Conservation (phyloP, 2,329 filamentous ascomycete species). For the Fusarium sulawesiense region DNA sequence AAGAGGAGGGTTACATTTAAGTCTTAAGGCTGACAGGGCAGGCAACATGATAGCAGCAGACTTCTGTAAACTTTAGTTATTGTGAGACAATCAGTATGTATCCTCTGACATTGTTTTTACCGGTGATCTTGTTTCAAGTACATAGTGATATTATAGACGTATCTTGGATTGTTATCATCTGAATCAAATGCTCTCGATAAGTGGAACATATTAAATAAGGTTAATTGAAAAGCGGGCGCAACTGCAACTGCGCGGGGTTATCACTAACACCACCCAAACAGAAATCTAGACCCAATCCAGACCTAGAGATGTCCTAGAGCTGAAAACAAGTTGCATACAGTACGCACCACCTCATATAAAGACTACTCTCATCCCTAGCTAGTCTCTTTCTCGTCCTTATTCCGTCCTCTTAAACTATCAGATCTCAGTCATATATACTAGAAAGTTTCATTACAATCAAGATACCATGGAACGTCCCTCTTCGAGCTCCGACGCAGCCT, state of each 20-base stretch:
- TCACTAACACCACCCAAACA: slow-evolving; percentile 13
- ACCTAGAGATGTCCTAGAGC: neutral
- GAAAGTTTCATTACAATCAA: slow-evolving; percentile 11
- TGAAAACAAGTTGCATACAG: slow-evolving; percentile 3
- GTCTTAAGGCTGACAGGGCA: neutral
- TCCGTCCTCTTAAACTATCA: neutral
- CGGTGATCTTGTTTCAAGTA: neutral
- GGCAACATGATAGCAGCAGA: neutral
- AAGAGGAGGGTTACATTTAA: slow-evolving; percentile 6
- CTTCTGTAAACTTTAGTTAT: neutral
- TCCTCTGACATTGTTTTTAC: neutral
- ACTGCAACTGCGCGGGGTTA: slow-evolving; percentile 25
- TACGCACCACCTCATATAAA: neutral
- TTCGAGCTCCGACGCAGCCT: slow-evolving; percentile 48
- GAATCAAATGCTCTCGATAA: neutral
- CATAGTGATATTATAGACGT: neutral
- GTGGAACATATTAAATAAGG: slow-evolving; percentile 23
- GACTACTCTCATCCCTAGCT: neutral
- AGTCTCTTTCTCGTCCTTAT: neutral
- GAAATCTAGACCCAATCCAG: slow-evolving; percentile 26
- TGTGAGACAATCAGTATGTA: neutral
- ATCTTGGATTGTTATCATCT: neutral
- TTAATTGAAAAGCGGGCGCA: slow-evolving; percentile 25
- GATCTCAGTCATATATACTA: neutral
- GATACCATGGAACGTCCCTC: slow-evolving; percentile 38